Evolutionary conservation across 139 green algal genomes (phyloP).

Genomic region (Axilococcus clingmanii): DNA sequence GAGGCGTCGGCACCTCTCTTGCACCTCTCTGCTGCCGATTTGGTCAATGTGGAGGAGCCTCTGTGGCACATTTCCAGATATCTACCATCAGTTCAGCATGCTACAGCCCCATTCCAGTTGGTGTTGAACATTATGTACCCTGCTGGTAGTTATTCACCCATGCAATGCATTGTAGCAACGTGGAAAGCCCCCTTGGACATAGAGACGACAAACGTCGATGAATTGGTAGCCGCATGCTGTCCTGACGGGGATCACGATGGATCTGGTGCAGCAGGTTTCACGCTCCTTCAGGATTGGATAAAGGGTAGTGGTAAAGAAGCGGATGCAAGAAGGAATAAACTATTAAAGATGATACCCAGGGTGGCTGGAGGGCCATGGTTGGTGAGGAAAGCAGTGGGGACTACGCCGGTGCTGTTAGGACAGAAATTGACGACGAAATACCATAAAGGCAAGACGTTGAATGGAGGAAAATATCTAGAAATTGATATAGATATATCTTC

Average conservation of each 20-base stretch:
- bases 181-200: slow-evolving; percentile 9
- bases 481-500: slow-evolving; percentile 43
- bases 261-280: slow-evolving; percentile 24
- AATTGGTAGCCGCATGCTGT: slow-evolving; percentile 4
- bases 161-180: slow-evolving; percentile 8
- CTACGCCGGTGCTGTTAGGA: slow-evolving; percentile 46
- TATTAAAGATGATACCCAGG: slow-evolving; percentile 43
- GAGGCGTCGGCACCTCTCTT: slow-evolving; percentile 13
- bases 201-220: background rate
- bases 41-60: slow-evolving; percentile 28
- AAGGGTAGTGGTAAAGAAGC: slow-evolving; percentile 24
- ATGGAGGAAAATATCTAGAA: slow-evolving; percentile 33
- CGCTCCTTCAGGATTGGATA: slow-evolving; percentile 26
- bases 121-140: slow-evolving; percentile 23
- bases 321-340: slow-evolving; percentile 24
- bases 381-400: slow-evolving; percentile 38
- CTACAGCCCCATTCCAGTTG: slow-evolving; percentile 23
- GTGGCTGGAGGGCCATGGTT: slow-evolving; percentile 28
- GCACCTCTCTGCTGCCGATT: slow-evolving; percentile 26
- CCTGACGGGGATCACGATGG: slow-evolving; percentile 11
- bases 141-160: slow-evolving; percentile 9
- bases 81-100: slow-evolving; percentile 28
- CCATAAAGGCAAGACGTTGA: slow-evolving; percentile 20
- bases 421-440: slow-evolving; percentile 46
- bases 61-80: slow-evolving; percentile 30